Conservation (phyloP, 1,284 basidiomycete genomes). For the Clitocybe nebularis region DNA sequence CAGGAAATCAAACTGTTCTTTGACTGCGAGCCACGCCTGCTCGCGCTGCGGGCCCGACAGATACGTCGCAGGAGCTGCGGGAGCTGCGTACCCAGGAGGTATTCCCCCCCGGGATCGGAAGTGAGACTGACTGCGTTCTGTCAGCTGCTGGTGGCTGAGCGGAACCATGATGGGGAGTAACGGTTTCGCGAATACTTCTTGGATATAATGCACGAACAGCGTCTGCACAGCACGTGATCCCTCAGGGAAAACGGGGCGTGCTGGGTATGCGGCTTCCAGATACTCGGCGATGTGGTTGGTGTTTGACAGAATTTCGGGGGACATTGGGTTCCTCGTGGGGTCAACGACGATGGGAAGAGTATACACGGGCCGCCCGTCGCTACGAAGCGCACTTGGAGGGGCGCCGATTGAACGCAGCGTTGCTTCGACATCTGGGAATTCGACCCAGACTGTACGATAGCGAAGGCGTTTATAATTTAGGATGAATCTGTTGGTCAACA, state of each 20-base stretch:
- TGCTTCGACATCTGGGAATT: conserved; percentile 61
- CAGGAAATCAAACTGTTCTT: conserved; percentile 63
- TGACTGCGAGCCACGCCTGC: conserved; percentile 58
- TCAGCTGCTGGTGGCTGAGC: conserved; percentile 56
- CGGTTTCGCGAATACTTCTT: conserved; percentile 62
- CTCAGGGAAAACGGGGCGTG: conserved; percentile 63
- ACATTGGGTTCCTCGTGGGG: conserved; percentile 32
- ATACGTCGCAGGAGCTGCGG: conserved; percentile 20
- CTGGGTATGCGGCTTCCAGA: conserved; percentile 63
- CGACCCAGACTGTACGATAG: conserved; percentile 65
- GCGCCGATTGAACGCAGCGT: conserved; percentile 57
- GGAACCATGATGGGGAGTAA: conserved; percentile 69
- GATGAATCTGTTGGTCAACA: conserved; percentile 45
- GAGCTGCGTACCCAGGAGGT: conserved; percentile 17
- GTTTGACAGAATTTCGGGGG: conserved; percentile 49
- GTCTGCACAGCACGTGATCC: conserved; percentile 63
- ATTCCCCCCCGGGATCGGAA: conserved; percentile 29
- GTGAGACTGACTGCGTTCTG: conserved; percentile 50
- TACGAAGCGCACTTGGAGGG: conserved; percentile 45
- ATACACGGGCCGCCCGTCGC: conserved; percentile 59
- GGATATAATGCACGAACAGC: conserved; percentile 66
- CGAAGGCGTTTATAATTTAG: conserved; percentile 68
- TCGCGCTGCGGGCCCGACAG: conserved; percentile 47
- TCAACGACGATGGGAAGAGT: conserved; percentile 63
- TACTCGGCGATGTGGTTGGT: conserved; percentile 64